Evolutionary conservation across 1,284 basidiomycete genomes (phyloP), one percentile per base, ranked within the genome.

Genomic region (Cerioporus squamosus): DNA sequence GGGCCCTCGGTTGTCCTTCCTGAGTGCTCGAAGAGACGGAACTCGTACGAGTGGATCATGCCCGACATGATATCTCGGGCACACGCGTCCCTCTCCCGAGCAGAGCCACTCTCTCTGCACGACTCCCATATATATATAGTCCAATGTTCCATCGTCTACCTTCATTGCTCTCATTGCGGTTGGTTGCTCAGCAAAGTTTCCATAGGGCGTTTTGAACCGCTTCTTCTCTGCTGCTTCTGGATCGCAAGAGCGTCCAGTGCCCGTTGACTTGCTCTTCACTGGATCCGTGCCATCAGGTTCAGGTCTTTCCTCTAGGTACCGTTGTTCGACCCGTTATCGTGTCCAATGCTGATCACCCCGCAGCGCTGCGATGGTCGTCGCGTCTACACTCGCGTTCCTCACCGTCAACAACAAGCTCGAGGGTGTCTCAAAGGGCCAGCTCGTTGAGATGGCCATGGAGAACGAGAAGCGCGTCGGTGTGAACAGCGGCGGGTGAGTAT

Each of bases 381-480:
- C 90, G 0, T 91, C 90, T 31, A 91, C 91, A 0, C 79, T 95
- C 38, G 83, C 88, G 1, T 91, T 94, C 68, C 77, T 95, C 31
- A 85, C 85, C 9, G 85, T 87, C 44, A 93, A 94, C 64, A 82
- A 83, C 54, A 86, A 90, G 66, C 82, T 88, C 9, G 69, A 73
- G 23, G 79, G 68, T 8, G 29, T 90, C 23, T 85, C 78, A 43
- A 90, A 94, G 70, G 87, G 88, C 18, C 79, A 86, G 39, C 79
- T 95, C 1, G 88, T 94, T 8, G 76, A 84, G 61, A 86, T 95
- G 74, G 82, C 91, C 0, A 87, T 95, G 73, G 84, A 88, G 64
- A 93, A 91, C 64, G 93, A 93, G 74, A 88, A 88, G 68, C 87
- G 88, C 45, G 91, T 95, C 50, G 94, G 89, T 76, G 88, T 91